A percentile compares a stretch with the other conserved stretches of the same genome.
Conservation (phyloP, 345 rosid genomes). For the Mallotus nudiflorus region DNA sequence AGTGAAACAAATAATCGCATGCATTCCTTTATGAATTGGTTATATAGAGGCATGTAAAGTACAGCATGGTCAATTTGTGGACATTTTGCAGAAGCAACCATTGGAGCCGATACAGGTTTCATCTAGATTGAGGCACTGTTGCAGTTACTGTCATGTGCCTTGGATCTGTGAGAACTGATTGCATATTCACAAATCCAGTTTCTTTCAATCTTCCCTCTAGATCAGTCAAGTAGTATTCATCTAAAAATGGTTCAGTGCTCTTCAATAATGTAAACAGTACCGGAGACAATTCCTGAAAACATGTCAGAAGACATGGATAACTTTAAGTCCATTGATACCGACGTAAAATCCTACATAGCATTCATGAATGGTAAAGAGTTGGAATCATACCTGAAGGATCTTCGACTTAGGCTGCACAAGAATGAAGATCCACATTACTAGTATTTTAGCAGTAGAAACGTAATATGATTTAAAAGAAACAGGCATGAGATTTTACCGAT, state of each 20-base stretch:
- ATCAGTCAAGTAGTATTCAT: conserved; percentile 53
- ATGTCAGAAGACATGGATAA: neutral
- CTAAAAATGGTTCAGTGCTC: conserved; percentile 63
- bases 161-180: conserved; percentile 47
- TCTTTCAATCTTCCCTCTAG: conserved; percentile 50
- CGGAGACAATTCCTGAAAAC: conserved; percentile 50
- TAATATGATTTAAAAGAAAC: neutral
- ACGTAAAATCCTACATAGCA: neutral
- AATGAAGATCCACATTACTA: conserved; percentile 12
- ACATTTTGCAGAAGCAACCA: neutral
- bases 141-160: conserved; percentile 56
- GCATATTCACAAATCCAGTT: conserved; percentile 45
- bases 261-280: conserved; percentile 54
- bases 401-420: conserved; percentile 58
- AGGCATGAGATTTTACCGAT: conserved; percentile 33
- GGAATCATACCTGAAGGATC: conserved; percentile 53
- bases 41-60: neutral
- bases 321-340: neutral
- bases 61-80: too few relatives aligned
- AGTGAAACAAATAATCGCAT: conserved; percentile 1
- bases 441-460: neutral
- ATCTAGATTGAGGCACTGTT: conserved; percentile 34
- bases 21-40: neutral
- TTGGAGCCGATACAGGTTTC: neutral
- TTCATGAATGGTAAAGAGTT: neutral